Conservation (phyloP, 805 yeast species). For the Jamesozyma lodderae region DNA sequence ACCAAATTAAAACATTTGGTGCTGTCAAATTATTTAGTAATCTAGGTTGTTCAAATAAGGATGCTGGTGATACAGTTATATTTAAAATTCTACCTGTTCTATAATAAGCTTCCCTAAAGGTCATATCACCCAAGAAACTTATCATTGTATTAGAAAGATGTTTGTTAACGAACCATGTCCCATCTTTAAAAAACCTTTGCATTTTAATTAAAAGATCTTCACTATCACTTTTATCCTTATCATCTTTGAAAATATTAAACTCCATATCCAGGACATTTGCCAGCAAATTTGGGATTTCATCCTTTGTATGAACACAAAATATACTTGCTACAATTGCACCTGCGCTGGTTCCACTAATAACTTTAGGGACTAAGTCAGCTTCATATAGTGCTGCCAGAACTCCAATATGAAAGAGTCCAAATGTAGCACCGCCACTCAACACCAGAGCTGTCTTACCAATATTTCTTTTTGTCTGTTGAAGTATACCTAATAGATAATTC, state of each 20-base stretch:
- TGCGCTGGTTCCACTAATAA: constrained; percentile 89
- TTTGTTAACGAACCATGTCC: constrained; percentile 78
- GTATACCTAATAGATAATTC: constrained; percentile 60
- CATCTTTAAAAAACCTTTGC: constrained; percentile 63
- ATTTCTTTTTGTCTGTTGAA: constrained; percentile 80
- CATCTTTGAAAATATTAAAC: constrained; percentile 50
- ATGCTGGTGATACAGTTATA: constrained; percentile 87
- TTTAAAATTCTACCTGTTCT: constrained; percentile 89
- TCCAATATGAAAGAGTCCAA: constrained; percentile 89
- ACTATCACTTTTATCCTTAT: constrained; percentile 40
- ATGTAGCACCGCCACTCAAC: constrained; percentile 93
- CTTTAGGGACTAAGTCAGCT: constrained; percentile 67
- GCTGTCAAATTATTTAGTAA: constrained; percentile 72
- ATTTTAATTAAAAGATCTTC: constrained; percentile 45
- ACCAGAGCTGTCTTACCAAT: constrained; percentile 92
- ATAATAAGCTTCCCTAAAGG: constrained; percentile 90
- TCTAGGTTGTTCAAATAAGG: constrained; percentile 84
- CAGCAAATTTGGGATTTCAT: constrained; percentile 54
- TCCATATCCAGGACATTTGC: constrained; percentile 36
- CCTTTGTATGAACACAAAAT: constrained; percentile 69
- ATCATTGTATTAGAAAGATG: constrained; percentile 67
- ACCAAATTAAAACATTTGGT: constrained; percentile 75
- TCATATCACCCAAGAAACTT: constrained; percentile 74
- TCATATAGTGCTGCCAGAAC: constrained; percentile 74
- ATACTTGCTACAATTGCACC: constrained; percentile 93